A percentile compares a stretch with the other conserved stretches of the same genome.
phyloP scores from a whole-genome alignment of 148 eudicot genomes.

The Cornus controversa region DNA sequence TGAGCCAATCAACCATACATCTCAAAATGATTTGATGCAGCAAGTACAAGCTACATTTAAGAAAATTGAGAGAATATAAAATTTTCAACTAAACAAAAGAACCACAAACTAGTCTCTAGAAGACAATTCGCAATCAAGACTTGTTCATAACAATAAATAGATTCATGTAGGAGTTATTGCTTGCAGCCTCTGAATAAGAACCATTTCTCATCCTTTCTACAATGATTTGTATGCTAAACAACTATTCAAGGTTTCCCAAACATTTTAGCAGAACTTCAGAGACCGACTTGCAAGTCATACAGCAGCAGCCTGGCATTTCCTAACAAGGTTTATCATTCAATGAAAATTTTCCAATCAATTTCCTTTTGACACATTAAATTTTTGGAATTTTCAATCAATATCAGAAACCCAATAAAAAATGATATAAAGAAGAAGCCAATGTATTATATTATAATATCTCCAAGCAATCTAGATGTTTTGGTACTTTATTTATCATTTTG shows the following conservation, averaged over 20 bases:
- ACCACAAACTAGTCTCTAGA: no score
- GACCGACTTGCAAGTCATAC: not conserved
- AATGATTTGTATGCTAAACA: not conserved
- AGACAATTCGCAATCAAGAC: no score
- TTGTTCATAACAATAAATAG: no score
- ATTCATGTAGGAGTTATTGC: no score
- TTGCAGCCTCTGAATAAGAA: no score
- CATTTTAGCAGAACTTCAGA: not conserved
- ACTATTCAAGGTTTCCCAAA: not conserved
- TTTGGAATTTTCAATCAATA: no score
- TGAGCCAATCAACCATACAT: no score
- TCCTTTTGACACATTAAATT: not conserved
- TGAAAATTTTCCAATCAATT: not conserved
- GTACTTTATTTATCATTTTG: not conserved
- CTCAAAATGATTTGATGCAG: no score
- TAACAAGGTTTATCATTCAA: not conserved
- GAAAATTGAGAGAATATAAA: no score
- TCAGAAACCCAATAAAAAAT: not conserved
- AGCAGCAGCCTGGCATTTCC: not conserved
- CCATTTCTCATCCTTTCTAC: not conserved
- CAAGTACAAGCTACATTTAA: no score
- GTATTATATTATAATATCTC: not conserved
- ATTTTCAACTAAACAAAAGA: no score
- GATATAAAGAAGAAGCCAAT: not conserved
- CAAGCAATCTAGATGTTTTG: not conserved